phyloP scores from a whole-genome alignment of 148 eudicot genomes.

The Rhododendron williamsianum region DNA sequence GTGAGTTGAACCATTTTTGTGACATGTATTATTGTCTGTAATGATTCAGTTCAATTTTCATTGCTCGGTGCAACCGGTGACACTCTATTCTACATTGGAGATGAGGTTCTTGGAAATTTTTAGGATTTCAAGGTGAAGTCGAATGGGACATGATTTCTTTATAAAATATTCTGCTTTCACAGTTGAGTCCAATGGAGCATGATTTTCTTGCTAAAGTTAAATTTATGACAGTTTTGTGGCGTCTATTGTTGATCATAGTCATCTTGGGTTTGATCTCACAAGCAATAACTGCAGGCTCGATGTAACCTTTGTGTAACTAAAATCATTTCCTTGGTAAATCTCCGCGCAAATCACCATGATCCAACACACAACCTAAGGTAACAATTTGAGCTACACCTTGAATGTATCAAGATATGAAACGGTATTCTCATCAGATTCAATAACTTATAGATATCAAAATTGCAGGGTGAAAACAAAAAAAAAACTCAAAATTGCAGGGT shows the following conservation, averaged over 20 bases:
- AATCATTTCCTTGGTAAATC: neutral
- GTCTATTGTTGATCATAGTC: neutral
- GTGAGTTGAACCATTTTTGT: neutral
- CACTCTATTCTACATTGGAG: neutral
- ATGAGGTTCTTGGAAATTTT: neutral
- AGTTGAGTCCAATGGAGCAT: neutral
- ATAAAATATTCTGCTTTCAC: neutral
- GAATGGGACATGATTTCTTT: neutral
- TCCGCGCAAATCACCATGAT: neutral
- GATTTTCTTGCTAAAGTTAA: neutral
- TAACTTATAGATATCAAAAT: neutral
- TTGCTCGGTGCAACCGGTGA: neutral
- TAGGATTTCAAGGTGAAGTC: neutral
- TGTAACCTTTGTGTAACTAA: neutral
- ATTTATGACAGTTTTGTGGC: neutral
- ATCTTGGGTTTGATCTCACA: neutral
- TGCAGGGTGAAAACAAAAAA: neutral
- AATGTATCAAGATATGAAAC: no score
- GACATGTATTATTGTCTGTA: neutral
- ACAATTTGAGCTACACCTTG: neutral
- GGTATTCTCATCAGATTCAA: neutral
- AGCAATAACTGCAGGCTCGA: neutral
- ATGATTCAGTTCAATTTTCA: neutral
- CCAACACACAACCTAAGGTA: neutral
- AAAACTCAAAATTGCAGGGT: neutral